Evolutionary conservation across 495 filamentous ascomycete genomes (phyloP).

Genomic region (Penicillium arizonense): DNA sequence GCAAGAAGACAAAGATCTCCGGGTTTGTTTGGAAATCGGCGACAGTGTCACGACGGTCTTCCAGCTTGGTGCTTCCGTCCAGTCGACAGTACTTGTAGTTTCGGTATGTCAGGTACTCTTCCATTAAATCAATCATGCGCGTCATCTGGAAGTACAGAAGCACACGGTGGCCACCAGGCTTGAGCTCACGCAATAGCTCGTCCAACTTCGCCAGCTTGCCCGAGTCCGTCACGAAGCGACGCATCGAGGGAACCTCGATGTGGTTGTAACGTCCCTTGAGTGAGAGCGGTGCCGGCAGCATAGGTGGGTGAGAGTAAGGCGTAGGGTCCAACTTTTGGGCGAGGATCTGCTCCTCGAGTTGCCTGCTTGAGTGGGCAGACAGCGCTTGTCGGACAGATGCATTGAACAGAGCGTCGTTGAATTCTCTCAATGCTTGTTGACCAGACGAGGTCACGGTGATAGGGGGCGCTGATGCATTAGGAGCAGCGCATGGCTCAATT

Average conservation of each 20-base stretch:
- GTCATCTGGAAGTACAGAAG: conserved; percentile 99
- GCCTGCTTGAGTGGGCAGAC: conserved; percentile 57
- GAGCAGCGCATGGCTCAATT: conserved; percentile 77
- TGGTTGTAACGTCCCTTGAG: conserved; percentile 80
- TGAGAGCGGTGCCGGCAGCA: conserved; percentile 74
- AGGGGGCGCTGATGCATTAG: conserved; percentile 80
- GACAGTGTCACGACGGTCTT: conserved; percentile 95
- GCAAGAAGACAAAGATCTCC: conserved; percentile 94
- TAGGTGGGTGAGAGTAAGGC: conserved; percentile 57
- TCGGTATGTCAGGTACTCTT: conserved; percentile 97
- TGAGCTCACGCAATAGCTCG: conserved; percentile 79
- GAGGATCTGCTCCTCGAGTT: conserved; percentile 72
- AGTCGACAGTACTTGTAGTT: conserved; percentile 98
- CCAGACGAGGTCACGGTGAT: conserved; percentile 76
- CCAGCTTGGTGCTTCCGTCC: conserved; percentile 96
- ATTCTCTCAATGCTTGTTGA: conserved; percentile 63
- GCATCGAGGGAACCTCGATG: conserved; percentile 96
- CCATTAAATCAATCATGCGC: conserved; percentile 99
- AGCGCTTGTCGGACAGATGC: conserved; percentile 68
- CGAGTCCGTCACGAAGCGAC: conserved; percentile 95
- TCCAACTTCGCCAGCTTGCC: conserved; percentile 95
- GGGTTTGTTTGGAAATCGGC: conserved; percentile 91
- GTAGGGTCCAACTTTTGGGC: conserved; percentile 62
- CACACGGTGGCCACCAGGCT: conserved; percentile 89
- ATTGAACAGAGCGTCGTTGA: conserved; percentile 77